Evolutionary conservation across 2,329 filamentous ascomycete genomes (phyloP).

Genomic region (Erysiphe neolycopersici): DNA sequence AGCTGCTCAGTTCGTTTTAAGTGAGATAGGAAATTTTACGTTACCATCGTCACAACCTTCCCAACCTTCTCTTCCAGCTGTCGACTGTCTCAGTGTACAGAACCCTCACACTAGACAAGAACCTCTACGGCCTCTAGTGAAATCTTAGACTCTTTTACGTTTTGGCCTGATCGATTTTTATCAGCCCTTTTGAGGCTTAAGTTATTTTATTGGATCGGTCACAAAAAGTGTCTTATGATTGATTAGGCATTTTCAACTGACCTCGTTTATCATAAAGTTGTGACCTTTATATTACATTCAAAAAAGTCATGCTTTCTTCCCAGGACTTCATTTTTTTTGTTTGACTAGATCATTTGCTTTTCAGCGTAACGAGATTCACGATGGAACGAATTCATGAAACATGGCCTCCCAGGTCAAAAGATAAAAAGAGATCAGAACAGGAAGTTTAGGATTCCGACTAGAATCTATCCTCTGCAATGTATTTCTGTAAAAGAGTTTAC

Average conservation of each 20-base stretch:
- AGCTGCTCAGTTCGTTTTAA: slow-evolving; percentile 50
- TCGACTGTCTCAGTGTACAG: slow-evolving; percentile 6
- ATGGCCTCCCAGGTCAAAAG: background rate
- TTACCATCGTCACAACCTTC: slow-evolving; percentile 13
- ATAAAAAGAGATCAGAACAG: too few relatives aligned
- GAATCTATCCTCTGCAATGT: too few relatives aligned
- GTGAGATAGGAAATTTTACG: slow-evolving; percentile 34
- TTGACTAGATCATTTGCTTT: slow-evolving; percentile 2
- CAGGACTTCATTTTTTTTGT: background rate
- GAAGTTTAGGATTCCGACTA: too few relatives aligned
- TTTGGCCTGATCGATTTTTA: background rate
- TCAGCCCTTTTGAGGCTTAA: slow-evolving; percentile 10
- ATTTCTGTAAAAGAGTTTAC: too few relatives aligned
- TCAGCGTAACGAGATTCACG: slow-evolving; percentile 10
- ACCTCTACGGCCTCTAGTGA: background rate
- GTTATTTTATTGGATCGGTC: slow-evolving; percentile 12
- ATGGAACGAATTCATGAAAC: slow-evolving; percentile 11
- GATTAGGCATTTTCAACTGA: slow-evolving; percentile 1
- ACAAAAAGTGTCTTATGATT: slow-evolving; percentile 1
- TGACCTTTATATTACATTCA: slow-evolving; percentile 1
- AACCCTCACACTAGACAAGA: slow-evolving; percentile 6
- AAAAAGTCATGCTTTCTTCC: background rate
- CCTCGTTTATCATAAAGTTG: slow-evolving; percentile 1
- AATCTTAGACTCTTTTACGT: background rate
- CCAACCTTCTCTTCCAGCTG: slow-evolving; percentile 8